These are phyloP conservation scores for Candida tallmaniae DNA, from an alignment of 805 yeast species.

Conservation along the genomic window DNA sequence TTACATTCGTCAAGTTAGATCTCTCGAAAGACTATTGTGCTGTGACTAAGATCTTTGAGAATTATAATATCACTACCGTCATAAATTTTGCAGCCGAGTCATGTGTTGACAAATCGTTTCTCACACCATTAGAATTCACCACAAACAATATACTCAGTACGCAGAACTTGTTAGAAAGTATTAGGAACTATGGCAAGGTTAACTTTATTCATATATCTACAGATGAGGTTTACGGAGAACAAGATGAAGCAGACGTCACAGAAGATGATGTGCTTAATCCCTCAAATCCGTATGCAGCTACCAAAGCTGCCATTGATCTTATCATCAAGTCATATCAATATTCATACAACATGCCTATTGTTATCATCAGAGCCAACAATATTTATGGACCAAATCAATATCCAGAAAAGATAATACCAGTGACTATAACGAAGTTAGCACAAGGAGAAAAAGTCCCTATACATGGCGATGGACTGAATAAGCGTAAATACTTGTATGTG, in stretches of 20 bases:
- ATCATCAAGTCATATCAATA: conserved; percentile 41
- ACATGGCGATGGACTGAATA: conserved; percentile 46
- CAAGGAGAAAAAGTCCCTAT: conserved; percentile 26
- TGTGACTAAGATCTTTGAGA: conserved; percentile 14
- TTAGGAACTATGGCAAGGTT: conserved; percentile 15
- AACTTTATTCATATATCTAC: conserved; percentile 48
- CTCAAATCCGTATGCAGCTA: conserved; percentile 54
- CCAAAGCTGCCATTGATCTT: conserved; percentile 52
- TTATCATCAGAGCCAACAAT: conserved; percentile 45
- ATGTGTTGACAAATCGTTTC: conserved; percentile 50
- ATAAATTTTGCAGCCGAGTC: conserved; percentile 54
- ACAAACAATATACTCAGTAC: conserved; percentile 44
- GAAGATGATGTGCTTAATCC: conserved; percentile 42
- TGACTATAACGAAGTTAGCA: conserved; percentile 17
- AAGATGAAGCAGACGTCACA: conserved; percentile 15
- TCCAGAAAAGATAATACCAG: conserved; percentile 50
- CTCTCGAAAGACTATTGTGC: conserved; percentile 22
- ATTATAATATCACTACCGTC: conserved; percentile 20
- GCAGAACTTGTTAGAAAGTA: conserved; percentile 43
- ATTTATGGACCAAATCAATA: conserved; percentile 51
- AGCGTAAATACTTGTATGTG: conserved; percentile 43
- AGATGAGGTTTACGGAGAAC: conserved; percentile 58
- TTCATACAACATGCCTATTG: conserved; percentile 39
- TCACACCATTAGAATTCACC: conserved; percentile 40
- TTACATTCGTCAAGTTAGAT: conserved; percentile 29